phyloP scores from a whole-genome alignment of 768 basidiomycete genomes.

The Suillus fuscotomentosus region DNA sequence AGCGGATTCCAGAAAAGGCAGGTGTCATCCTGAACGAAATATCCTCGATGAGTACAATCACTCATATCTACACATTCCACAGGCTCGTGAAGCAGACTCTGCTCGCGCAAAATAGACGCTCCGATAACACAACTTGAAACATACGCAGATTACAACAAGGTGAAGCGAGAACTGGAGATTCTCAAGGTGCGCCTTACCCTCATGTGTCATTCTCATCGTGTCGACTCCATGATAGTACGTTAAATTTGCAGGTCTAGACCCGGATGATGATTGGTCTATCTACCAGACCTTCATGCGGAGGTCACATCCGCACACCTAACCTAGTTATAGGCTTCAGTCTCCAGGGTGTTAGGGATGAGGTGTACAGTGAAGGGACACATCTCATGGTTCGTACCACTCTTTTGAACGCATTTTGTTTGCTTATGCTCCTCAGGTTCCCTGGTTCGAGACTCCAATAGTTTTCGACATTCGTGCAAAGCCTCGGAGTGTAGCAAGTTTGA shows the following conservation, averaged over 20 bases:
- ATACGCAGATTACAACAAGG: conserved; percentile 90
- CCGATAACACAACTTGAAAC: conserved; percentile 68
- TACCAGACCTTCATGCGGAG: too few species aligned
- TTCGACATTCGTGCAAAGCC: conserved; percentile 99
- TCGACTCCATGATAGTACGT: conserved; percentile 63
- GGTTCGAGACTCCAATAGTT: conserved; percentile 94
- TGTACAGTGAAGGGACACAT: conserved; percentile 96
- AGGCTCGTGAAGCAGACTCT: neutral
- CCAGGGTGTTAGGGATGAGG: conserved; percentile 75
- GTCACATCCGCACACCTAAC: too few species aligned
- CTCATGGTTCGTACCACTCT: conserved; percentile 57
- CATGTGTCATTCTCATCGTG: neutral
- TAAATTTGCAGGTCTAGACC: conserved; percentile 93
- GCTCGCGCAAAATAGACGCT: conserved; percentile 52
- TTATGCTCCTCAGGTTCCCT: conserved; percentile 67
- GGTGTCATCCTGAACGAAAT: neutral
- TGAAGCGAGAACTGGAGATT: conserved; percentile 96
- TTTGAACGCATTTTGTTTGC: neutral
- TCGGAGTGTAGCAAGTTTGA: conserved; percentile 92
- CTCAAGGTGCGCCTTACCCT: conserved; percentile 72
- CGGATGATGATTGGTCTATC: too few species aligned
- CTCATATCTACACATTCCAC: too few species aligned
- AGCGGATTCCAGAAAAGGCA: neutral
- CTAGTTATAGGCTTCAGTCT: conserved; percentile 64
- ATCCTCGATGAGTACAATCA: neutral